Conservation (phyloP, 2,329 filamentous ascomycete species). For the Thielaviopsis punctulata region DNA sequence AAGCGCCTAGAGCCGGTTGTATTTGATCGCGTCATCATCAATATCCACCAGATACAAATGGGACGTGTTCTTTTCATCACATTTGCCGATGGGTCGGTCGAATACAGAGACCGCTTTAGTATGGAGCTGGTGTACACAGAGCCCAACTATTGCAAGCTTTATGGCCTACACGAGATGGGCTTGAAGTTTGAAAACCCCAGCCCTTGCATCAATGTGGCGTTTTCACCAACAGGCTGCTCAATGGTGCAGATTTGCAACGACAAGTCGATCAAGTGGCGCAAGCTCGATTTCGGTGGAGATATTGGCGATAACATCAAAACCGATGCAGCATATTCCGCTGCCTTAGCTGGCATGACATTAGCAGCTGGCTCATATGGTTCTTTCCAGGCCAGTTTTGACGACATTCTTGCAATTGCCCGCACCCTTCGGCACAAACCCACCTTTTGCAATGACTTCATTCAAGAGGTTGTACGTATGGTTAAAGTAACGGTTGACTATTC, state of each 20-base stretch:
- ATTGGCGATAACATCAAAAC: slow-evolving; percentile 20
- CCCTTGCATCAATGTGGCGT: slow-evolving; percentile 38
- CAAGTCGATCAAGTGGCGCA: slow-evolving; percentile 41
- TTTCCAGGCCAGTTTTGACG: slow-evolving; percentile 41
- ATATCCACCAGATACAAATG: slow-evolving; percentile 49
- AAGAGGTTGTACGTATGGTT: slow-evolving; percentile 50
- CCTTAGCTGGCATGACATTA: slow-evolving; percentile 44
- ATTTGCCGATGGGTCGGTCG: slow-evolving; percentile 65
- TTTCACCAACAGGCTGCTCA: slow-evolving; percentile 44
- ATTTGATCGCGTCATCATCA: slow-evolving; percentile 49
- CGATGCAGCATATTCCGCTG: slow-evolving; percentile 31
- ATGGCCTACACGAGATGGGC: slow-evolving; percentile 57
- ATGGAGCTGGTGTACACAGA: slow-evolving; percentile 52
- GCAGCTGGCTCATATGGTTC: slow-evolving; percentile 29
- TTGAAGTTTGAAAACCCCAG: slow-evolving; percentile 47
- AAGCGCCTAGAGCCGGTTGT: slow-evolving; percentile 50
- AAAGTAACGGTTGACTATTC: slow-evolving; percentile 69
- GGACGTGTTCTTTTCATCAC: slow-evolving; percentile 55
- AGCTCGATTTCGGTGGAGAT: slow-evolving; percentile 32
- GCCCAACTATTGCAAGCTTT: slow-evolving; percentile 46
- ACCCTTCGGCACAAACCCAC: slow-evolving; percentile 25
- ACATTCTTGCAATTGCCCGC: slow-evolving; percentile 53
- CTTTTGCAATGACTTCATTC: slow-evolving; percentile 45
- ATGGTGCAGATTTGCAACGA: slow-evolving; percentile 41
- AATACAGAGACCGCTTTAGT: slow-evolving; percentile 60